Evolutionary conservation across 1,284 basidiomycete genomes (phyloP), one percentile per base, ranked within the genome.

Genomic region (Mycena citricolor): DNA sequence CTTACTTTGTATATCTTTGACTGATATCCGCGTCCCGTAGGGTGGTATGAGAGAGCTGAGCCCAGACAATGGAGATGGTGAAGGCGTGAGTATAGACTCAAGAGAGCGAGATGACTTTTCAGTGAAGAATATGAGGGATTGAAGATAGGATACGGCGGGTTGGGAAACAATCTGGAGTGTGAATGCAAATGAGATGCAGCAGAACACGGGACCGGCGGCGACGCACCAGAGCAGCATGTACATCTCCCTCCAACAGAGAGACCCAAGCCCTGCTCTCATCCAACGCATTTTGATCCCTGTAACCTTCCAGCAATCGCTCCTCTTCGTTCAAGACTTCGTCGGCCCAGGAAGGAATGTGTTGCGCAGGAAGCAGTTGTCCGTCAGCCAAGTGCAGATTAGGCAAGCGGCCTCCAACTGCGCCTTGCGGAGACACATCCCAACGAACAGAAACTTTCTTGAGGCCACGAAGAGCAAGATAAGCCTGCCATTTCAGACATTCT

Each of bases 401-500:
- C 7, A 90, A 71, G 14, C 78, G 70, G 4, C 70, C 74, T 47
- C 79, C 83, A 31, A 86, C 65, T 6, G 77, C 81, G 22, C 87
- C 87, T 44, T 85, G 79, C 14, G 76, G 66, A 12, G 74, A 61
- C 24, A 90, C 68, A 59, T 89, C 82, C 65, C 77, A 85, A 37
- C 83, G 75, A 11, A 88, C 64, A 20, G 63, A 63, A 36, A 87
- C 63, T 54, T 64, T 56, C 14, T 54, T 61, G 42, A 85, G 59
- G 4, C 77, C 78, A 40, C 83, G 77, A 13, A 90, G 73, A 2
- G 86, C 84, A 46, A 90, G 71, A 61, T 86, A 88, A 0, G 86
- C 83, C 61, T 90, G 87, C 86, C 86, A 90, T 65, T 87, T 89
- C 56, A 90, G 73, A 62, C 86, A 89, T 56, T 89, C 86, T 51